phyloP scores from a whole-genome alignment of 495 filamentous ascomycete genomes.

The Aspergillus campestris region DNA sequence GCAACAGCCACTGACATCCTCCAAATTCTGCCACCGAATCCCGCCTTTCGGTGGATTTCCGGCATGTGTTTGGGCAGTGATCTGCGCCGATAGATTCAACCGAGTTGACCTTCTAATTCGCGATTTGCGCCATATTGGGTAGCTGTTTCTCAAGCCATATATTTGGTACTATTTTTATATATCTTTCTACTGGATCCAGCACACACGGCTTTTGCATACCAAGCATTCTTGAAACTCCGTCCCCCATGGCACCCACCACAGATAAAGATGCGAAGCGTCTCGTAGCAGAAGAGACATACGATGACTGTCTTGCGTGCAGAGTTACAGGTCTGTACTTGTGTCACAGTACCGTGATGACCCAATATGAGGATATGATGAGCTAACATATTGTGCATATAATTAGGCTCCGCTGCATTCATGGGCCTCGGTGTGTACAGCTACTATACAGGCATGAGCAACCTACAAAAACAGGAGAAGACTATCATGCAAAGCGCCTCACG shows the following conservation, averaged over 20 bases:
- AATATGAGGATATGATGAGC: neutral
- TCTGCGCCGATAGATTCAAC: too few species aligned
- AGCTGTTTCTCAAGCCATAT: too few species aligned
- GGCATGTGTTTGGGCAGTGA: too few species aligned
- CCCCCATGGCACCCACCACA: constrained; percentile 3
- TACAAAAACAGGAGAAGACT: constrained; percentile 56
- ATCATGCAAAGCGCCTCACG: constrained; percentile 63
- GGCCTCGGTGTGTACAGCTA: constrained; percentile 89
- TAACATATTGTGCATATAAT: constrained; percentile 7
- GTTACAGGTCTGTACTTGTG: constrained; percentile 45
- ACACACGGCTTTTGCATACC: too few species aligned
- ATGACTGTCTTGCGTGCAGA: constrained; percentile 63
- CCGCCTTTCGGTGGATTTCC: constrained; percentile 22
- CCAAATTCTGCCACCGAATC: constrained; percentile 27
- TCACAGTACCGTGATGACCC: neutral
- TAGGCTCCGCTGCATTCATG: constrained; percentile 76
- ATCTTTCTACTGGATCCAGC: too few species aligned
- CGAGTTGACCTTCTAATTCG: too few species aligned
- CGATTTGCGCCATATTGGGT: too few species aligned
- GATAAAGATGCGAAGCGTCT: constrained; percentile 37
- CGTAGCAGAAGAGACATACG: constrained; percentile 52
- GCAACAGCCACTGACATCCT: constrained; percentile 6
- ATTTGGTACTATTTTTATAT: too few species aligned
- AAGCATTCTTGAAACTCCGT: neutral
- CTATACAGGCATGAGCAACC: constrained; percentile 66